Conservation (phyloP, 768 basidiomycete species). For the Suillus luteus region DNA sequence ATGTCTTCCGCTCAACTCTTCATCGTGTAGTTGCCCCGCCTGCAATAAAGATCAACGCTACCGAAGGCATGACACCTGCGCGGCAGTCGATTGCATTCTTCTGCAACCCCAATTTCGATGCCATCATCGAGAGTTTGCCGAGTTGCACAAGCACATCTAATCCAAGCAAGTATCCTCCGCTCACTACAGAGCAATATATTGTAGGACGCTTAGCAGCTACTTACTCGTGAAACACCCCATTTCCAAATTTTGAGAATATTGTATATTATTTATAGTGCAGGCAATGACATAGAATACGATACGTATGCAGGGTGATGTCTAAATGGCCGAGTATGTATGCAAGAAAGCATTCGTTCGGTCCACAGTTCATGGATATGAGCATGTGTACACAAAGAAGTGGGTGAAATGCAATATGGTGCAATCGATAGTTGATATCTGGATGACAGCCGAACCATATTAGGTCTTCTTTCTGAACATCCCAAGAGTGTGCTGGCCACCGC, state of each 20-base stretch:
- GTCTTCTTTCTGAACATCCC: constrained; percentile 69
- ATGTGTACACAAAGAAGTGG: constrained; percentile 19
- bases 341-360: constrained; percentile 19
- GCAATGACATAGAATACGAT: neutral
- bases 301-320: constrained; percentile 9
- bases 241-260: neutral
- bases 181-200: constrained; percentile 78
- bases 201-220: constrained; percentile 67
- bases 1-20: constrained; percentile 74
- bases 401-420: constrained; percentile 21
- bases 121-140: constrained; percentile 71
- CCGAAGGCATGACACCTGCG: constrained; percentile 57
- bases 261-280: neutral
- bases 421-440: constrained; percentile 8
- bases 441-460: constrained; percentile 19
- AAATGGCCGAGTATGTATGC: constrained; percentile 17
- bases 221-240: constrained; percentile 42
- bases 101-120: constrained; percentile 76
- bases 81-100: constrained; percentile 88
- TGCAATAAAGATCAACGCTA: constrained; percentile 46
- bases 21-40: constrained; percentile 82
- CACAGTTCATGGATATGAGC: constrained; percentile 20
- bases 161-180: constrained; percentile 70
- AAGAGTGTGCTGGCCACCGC: constrained; percentile 79
- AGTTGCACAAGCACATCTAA: constrained; percentile 43